Evolutionary conservation across 129 eudicot genomes (phyloP), one percentile per base, ranked within the genome.

Genomic region (Saposhnikovia divaricata): DNA sequence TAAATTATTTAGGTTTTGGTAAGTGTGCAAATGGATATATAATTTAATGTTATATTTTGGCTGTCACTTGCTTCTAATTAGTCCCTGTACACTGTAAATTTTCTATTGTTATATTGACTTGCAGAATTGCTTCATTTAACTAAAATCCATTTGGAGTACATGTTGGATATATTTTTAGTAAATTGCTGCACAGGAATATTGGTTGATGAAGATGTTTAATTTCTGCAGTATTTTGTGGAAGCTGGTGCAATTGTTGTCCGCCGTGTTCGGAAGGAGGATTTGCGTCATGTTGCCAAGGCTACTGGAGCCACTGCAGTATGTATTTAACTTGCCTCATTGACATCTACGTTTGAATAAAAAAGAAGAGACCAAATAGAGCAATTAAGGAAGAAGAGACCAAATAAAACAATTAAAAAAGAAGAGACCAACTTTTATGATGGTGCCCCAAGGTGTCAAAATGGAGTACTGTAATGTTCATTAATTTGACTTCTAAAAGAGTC

Each of bases 201-300:
- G 23, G 37, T 70, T 37, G 5, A 7, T 70, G n/a, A 3, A 40
- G 44, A 12, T 42, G 5, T 73, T 43, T 11, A 14, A 19, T 73
- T 44, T 43, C 9, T 66, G 78, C 88, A 96, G 99, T 96, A 96
- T 82, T 96, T 96, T 84, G 99, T 96, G 84, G 99, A 96, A 79
- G 98, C 99, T 84, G 98, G 99, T 84, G 99, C 98, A 10, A 96
- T 96, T 88, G 99, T 97, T 78, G 99, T 96, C 23, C 85, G 98
- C 66, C 99, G 97, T 78, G 98, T 96, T 61, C 96, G 93, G 37
- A 96, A 96, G 80, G 99, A 96, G 83, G 97, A 96, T 84, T 86
- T 96, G 72, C 97, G 98, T 77, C 99, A 92, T 81, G 97, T 96
- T 80, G 99, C 98, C 75, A 96, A 96, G 89, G 94, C 99, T 39